Conservation (phyloP, 108 stramenopile species). For the Discostella pseudostelligera region DNA sequence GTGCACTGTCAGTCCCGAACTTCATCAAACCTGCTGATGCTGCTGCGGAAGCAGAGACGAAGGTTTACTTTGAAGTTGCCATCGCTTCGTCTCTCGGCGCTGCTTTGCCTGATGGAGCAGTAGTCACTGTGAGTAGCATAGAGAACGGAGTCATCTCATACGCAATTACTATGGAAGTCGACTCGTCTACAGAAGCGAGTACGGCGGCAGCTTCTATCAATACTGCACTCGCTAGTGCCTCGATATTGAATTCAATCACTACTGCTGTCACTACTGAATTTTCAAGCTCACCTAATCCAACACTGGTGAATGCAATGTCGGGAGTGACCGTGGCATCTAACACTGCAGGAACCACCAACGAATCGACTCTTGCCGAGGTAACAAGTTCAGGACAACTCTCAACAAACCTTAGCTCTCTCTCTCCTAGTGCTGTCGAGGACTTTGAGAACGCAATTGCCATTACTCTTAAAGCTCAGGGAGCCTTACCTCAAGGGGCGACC, state of each 20-base stretch:
- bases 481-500: slow-evolving; percentile 14
- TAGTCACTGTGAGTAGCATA: slow-evolving; percentile 2
- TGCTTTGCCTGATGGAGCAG: slow-evolving; percentile 7
- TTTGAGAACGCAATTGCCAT: slow-evolving; percentile 20
- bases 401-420: slow-evolving; percentile 8
- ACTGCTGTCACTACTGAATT: background rate
- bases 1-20: slow-evolving; percentile 14
- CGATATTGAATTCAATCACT: background rate
- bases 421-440: background rate
- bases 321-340: slow-evolving; percentile 10
- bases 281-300: background rate
- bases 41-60: slow-evolving; percentile 8
- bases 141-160: slow-evolving; percentile 4
- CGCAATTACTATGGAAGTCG: background rate
- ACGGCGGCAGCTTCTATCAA: background rate
- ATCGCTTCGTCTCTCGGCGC: slow-evolving; percentile 4
- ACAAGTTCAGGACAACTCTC: slow-evolving; percentile 24
- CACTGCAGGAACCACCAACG: slow-evolving; percentile 7
- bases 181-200: background rate
- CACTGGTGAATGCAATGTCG: background rate
- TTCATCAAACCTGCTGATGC: background rate
- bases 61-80: slow-evolving; percentile 16
- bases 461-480: slow-evolving; percentile 4
- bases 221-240: background rate
- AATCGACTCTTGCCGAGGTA: slow-evolving; percentile 13